Evolutionary conservation across 352 stramenopile species (phyloP), one percentile per base, ranked within the genome.

Genomic region (Pythium guiyangense): DNA sequence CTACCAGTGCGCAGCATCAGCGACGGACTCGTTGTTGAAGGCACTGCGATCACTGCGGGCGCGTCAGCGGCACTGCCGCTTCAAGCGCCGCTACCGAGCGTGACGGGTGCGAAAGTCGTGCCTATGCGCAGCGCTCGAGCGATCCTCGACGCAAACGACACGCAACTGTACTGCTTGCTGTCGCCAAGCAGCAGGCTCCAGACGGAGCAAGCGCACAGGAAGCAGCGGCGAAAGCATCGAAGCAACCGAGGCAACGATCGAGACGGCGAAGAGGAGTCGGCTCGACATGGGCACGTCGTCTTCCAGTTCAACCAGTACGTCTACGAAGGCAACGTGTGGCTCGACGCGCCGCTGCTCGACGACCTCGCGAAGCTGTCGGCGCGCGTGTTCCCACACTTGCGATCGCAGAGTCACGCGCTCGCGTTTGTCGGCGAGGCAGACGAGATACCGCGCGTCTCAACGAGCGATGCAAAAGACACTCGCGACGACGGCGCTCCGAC

Each of bases 221-320:
- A 40, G 35, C 39, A 54, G 15, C 5, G n/a, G 34, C 22, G 49
- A 68, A 3, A 27, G 5, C 3, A 10, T 27, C 20, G 15, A 26
- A 4, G 17, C 6, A 8, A 25, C 18, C 18, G 43, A 48, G n/a
- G 18, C 47, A 70, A 4, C 55, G 67, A 40, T 40, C 9, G 63
- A 73, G n/a, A n/a, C n/a, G n/a, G n/a, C n/a, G n/a, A n/a, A n/a
- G n/a, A n/a, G n/a, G n/a, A n/a, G n/a, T n/a, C n/a, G n/a, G n/a
- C n/a, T n/a, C n/a, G n/a, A n/a, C n/a, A n/a, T n/a, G n/a, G n/a
- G 17, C 60, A 65, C 15, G 79, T 86, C 0, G 65, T 89, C 1
- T 89, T 89, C 55, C 74, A 84, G 48, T 86, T 89, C 63, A 82
- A 86, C 49, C 55, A 85, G 55, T 87, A 73, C 57, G 59, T 83